Percentiles rank a stretch among this genome's conserved stretches.
Evolutionary conservation across 768 basidiomycete species (phyloP).

Genomic region (Candolleomyces aberdarensis): DNA sequence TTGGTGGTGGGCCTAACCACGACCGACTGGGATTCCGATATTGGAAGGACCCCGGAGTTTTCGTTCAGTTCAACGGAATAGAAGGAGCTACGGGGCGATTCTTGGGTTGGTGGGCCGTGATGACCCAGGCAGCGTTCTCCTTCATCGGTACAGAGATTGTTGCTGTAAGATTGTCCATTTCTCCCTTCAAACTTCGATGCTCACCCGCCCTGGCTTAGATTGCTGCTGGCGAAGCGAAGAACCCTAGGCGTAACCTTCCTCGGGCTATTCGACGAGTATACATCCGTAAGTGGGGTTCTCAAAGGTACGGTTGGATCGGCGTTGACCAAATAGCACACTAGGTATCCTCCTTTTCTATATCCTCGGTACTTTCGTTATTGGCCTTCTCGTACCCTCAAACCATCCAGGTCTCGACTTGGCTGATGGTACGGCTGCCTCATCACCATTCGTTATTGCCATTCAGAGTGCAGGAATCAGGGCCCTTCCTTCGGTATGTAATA

Average conservation of each 20-base stretch:
- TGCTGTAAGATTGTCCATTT: constrained; percentile 43
- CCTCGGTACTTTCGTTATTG: constrained; percentile 69
- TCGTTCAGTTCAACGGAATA: constrained; percentile 68
- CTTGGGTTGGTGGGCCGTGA: constrained; percentile 50
- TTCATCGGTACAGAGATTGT: constrained; percentile 94
- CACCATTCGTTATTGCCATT: constrained; percentile 93
- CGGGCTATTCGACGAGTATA: constrained; percentile 71
- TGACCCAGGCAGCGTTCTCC: constrained; percentile 90
- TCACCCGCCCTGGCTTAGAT: constrained; percentile 44
- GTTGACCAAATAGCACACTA: constrained; percentile 25
- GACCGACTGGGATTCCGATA: constrained; percentile 73
- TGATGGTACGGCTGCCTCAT: constrained; percentile 63
- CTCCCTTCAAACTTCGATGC: neutral
- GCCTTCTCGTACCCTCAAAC: constrained; percentile 77
- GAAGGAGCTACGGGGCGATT: constrained; percentile 73
- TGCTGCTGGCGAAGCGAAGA: constrained; percentile 88
- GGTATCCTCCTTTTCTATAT: constrained; percentile 84
- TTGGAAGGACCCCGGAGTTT: constrained; percentile 89
- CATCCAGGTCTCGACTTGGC: constrained; percentile 49
- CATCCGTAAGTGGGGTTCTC: constrained; percentile 43
- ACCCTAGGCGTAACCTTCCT: constrained; percentile 66
- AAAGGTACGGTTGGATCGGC: neutral
- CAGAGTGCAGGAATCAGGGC: constrained; percentile 79
- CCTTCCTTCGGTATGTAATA: constrained; percentile 65
- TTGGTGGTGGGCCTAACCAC: constrained; percentile 82